Evolutionary conservation across 192 early-diverging fungal species (phyloP).

Genomic region (Thamnidium elegans): DNA sequence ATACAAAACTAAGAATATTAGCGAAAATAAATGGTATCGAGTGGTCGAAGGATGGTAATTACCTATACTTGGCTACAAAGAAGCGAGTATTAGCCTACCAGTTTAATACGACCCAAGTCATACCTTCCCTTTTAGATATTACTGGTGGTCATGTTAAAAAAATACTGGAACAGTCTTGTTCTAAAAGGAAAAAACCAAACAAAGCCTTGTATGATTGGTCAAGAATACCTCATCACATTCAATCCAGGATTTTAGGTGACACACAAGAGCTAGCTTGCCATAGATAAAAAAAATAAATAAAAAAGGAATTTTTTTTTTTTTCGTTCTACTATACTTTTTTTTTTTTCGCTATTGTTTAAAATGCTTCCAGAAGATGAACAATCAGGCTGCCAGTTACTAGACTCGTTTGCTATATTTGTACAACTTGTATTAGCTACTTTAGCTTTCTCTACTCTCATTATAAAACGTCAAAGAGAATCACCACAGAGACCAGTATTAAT

Average conservation of each 20-base stretch:
- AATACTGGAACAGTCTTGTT: neutral
- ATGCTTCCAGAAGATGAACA: conserved; percentile 11
- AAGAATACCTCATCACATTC: too few relatives aligned
- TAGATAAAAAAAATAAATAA: neutral
- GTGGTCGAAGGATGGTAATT: conserved; percentile 40
- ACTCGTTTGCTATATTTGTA: conserved; percentile 68
- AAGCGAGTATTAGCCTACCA: conserved; percentile 42
- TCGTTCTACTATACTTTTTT: conserved; percentile 8
- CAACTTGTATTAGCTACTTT: conserved; percentile 63
- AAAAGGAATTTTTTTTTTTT: neutral
- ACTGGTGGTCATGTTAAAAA: conserved; percentile 13
- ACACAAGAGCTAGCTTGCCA: too few relatives aligned
- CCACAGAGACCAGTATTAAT: conserved; percentile 65
- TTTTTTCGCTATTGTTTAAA: too few relatives aligned
- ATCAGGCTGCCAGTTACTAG: conserved; percentile 49
- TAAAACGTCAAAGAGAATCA: conserved; percentile 68
- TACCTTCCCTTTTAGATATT: conserved; percentile 4
- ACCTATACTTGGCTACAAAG: conserved; percentile 45
- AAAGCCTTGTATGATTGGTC: too few relatives aligned
- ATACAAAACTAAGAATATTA: conserved; percentile 39
- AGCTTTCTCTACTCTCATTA: conserved; percentile 72
- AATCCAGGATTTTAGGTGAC: too few relatives aligned
- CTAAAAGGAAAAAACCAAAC: too few relatives aligned
- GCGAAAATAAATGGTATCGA: conserved; percentile 44
- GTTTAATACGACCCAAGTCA: conserved; percentile 13